Base-by-base conservation (phyloP, 495 filamentous ascomycete species). In the Daldinia concentrica region DNA sequence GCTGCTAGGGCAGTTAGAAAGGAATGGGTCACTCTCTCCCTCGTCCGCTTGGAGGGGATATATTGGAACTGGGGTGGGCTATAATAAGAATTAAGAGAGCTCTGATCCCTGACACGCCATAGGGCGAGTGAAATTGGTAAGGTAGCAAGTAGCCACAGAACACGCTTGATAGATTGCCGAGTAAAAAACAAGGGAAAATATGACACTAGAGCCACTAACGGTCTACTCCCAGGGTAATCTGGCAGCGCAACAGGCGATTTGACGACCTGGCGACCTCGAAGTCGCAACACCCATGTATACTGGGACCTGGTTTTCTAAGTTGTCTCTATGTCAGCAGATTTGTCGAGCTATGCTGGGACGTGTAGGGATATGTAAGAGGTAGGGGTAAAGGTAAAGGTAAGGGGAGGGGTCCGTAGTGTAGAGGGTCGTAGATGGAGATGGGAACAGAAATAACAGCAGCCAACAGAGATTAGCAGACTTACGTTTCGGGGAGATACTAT, bases 51-150 rank as follows among this genome's bases (percentile, higher is more conserved):
- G 70, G 76, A 76, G 75, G 80, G 80, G 80, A 65, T 80, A 80
- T 80, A 82, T 67, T 70, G 72, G 69, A 77, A 70, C 78, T 77
- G 71, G 79, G 82, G 80, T 74, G 67, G 67, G 67, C 77, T 82
- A 85, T 84, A 85, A 76, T 79, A 80, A 68, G 72, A 72, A 72
- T 69, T 75, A 73, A 79, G 76, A 77, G 74, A 78, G 76, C 78
- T 78, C 71, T 73, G 51, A 77, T 75, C 73, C 79, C 74, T 78
- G 77, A 78, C 80, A 79, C 73, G 72, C 79, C 76, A 81, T 81
- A 83, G 78, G 81, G 78, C 78, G 59, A 71, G 74, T 68, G 71
- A 71, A 74, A 68, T 72, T 69, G 68, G 72, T 61, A 75, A 77
- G 75, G 73, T 75, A 68, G 72, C 67, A 71, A 69, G 70, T 70